Percentiles rank a stretch among this genome's conserved stretches.
These are phyloP conservation scores for Talaromyces trachyspermus DNA, from an alignment of 495 filamentous ascomycete genomes.

Conservation along the genomic window DNA sequence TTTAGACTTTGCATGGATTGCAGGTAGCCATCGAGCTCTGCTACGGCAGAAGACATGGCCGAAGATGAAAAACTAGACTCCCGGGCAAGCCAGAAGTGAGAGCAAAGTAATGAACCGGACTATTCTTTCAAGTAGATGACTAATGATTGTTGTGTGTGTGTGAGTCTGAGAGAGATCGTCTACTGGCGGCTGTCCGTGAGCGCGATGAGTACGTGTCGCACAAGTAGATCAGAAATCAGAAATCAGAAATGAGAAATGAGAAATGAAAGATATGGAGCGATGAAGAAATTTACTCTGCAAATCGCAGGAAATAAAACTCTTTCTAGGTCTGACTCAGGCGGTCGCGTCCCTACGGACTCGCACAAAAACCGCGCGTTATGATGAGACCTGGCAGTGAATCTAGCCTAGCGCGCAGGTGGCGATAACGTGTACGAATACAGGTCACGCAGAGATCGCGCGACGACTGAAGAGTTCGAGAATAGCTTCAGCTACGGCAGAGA, in stretches of 20 bases:
- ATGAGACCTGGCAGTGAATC: slow-evolving; percentile 7
- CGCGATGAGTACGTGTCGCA: neutral
- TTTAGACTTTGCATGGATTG: slow-evolving; percentile 88
- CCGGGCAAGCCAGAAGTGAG: neutral
- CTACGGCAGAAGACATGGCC: slow-evolving; percentile 73
- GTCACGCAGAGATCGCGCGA: slow-evolving; percentile 1
- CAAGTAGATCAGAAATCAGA: neutral
- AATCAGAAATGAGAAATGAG: neutral
- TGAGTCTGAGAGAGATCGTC: neutral
- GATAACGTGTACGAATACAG: slow-evolving; percentile 4
- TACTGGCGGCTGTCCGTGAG: slow-evolving; percentile 3
- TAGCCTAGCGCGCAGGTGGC: neutral
- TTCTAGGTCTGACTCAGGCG: slow-evolving; percentile 22
- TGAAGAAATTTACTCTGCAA: slow-evolving; percentile 3
- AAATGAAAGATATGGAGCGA: no score
- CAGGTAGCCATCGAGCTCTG: slow-evolving; percentile 82
- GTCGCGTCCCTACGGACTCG: slow-evolving; percentile 38
- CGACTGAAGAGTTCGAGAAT: neutral
- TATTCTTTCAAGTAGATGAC: neutral
- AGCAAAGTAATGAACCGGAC: no score
- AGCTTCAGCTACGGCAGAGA: slow-evolving; percentile 6
- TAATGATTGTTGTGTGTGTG: neutral
- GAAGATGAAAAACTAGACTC: neutral
- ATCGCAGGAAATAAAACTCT: slow-evolving; percentile 9
- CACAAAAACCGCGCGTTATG: slow-evolving; percentile 28